A percentile compares a stretch with the other conserved stretches of the same genome.
Evolutionary conservation across 176 grass and related monocot species (phyloP).

Genomic region (Eragrostis nindensis): DNA sequence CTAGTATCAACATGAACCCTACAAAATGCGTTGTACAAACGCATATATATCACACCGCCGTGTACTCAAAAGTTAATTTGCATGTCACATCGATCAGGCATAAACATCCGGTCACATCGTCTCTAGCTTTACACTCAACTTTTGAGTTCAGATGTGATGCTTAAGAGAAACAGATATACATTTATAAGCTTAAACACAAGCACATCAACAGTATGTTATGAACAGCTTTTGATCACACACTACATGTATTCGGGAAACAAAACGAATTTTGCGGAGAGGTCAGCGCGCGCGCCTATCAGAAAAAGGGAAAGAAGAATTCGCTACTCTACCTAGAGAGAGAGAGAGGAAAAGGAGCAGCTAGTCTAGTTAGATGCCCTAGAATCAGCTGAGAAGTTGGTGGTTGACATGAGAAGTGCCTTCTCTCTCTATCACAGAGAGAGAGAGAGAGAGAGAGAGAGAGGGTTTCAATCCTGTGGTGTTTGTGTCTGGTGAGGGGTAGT

Average conservation of each 20-base stretch:
- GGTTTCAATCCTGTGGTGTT: background rate
- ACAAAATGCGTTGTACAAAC: too few species aligned
- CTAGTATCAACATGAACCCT: background rate
- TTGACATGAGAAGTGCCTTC: conserved; percentile 44
- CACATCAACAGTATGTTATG: background rate
- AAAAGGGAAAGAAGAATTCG: background rate
- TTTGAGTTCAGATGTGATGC: background rate
- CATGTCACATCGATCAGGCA: conserved; percentile 6
- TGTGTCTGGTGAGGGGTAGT: conserved; percentile 50
- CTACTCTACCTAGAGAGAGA: background rate
- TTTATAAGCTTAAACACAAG: background rate
- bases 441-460: background rate
- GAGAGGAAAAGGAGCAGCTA: conserved; percentile 1
- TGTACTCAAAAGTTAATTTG: background rate
- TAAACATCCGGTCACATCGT: background rate
- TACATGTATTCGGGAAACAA: background rate
- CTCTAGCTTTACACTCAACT: background rate
- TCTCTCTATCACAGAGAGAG: background rate
- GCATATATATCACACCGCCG: background rate
- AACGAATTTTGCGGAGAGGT: background rate
- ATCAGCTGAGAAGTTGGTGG: conserved; percentile 51
- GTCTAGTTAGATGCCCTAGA: conserved; percentile 40
- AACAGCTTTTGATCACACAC: background rate
- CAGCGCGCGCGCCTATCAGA: background rate
- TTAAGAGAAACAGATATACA: background rate